These are phyloP conservation scores for Fusarium sp. DNA, from an alignment of 2,329 filamentous ascomycete genomes.

Conservation along the genomic window DNA sequence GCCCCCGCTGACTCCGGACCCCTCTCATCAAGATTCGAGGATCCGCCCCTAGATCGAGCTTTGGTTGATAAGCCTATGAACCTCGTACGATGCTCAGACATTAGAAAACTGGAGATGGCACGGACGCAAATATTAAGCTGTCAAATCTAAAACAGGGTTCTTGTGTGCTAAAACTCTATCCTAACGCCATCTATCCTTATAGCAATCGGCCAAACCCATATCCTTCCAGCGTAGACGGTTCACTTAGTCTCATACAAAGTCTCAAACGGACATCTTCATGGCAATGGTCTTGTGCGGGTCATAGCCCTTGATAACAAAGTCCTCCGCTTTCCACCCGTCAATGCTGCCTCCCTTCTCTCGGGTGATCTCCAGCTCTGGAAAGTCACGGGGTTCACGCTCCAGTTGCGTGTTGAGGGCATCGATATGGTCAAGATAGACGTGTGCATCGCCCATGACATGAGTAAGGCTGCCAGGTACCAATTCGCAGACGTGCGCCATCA, in stretches of 20 bases:
- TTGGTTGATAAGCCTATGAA: neutral
- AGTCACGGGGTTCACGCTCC: slow-evolving; percentile 80
- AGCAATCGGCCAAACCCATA: neutral
- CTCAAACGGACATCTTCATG: slow-evolving; percentile 96
- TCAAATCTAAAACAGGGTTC: neutral
- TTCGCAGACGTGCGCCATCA: slow-evolving; percentile 89
- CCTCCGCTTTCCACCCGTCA: slow-evolving; percentile 90
- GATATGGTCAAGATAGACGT: slow-evolving; percentile 93
- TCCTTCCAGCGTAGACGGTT: neutral
- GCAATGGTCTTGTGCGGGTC: slow-evolving; percentile 90
- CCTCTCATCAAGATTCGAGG: neutral
- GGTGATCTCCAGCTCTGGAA: slow-evolving; percentile 81
- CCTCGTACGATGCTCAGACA: neutral
- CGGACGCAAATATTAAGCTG: neutral
- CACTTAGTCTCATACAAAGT: slow-evolving; percentile 62
- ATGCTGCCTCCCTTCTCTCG: slow-evolving; percentile 78
- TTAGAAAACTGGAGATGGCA: neutral
- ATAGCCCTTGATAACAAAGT: slow-evolving; percentile 90
- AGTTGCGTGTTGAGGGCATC: slow-evolving; percentile 87
- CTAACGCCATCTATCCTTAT: slow-evolving; percentile 33
- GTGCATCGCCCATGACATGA: slow-evolving; percentile 98
- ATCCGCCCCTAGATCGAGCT: neutral
- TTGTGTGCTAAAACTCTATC: slow-evolving; percentile 10
- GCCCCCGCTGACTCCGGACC: neutral
- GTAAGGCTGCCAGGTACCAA: slow-evolving; percentile 88